phyloP scores from a whole-genome alignment of 139 green algal genomes.

The Chlamydomonas schloesseri region DNA sequence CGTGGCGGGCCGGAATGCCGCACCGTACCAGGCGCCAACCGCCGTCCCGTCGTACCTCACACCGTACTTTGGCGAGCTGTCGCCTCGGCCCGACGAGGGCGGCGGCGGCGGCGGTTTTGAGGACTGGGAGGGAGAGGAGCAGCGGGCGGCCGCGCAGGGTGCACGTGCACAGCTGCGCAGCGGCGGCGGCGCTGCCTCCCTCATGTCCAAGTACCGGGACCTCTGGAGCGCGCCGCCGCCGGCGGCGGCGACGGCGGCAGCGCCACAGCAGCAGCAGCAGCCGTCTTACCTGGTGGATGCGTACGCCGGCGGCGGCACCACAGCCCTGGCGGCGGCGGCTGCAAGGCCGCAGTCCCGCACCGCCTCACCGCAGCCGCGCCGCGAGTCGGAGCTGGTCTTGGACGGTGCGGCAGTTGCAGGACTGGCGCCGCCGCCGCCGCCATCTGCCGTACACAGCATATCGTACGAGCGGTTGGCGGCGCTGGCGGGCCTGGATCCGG shows the following conservation, averaged over 20 bases:
- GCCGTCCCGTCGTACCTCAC: neutral
- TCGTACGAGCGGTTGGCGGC: slow-evolving; percentile 32
- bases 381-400: neutral
- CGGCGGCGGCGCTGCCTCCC: neutral
- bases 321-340: neutral
- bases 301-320: neutral
- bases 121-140: neutral
- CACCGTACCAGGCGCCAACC: no score
- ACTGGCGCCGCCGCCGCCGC: neutral
- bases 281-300: neutral
- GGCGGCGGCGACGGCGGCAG: no score
- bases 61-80: neutral
- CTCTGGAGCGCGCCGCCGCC: neutral
- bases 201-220: neutral
- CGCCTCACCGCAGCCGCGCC: neutral
- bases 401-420: neutral
- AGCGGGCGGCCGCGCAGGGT: neutral
- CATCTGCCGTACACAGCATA: no score
- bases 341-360: neutral
- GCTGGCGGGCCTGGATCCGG: slow-evolving; percentile 24
- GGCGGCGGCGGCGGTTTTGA: neutral
- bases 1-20: no score
- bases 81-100: no score
- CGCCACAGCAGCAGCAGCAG: no score
- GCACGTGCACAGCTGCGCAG: neutral